Conservation (phyloP, 768 basidiomycete species). For the Phaffia australis region DNA sequence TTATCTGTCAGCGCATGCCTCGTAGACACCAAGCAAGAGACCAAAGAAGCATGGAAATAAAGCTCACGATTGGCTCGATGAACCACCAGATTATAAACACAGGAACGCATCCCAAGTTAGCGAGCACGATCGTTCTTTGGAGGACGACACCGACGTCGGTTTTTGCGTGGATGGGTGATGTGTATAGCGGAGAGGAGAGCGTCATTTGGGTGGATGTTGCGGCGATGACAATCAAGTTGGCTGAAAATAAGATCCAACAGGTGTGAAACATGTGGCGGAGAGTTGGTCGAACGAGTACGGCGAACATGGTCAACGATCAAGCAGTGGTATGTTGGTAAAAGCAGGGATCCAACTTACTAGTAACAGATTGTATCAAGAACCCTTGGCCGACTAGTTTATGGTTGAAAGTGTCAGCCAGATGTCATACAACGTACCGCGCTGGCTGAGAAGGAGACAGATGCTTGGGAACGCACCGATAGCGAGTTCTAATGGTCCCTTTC, state of each 20-base stretch:
- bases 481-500: background rate
- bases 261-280: too few species aligned
- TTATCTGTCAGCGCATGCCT: too few species aligned
- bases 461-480: background rate
- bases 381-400: slow-evolving; percentile 15
- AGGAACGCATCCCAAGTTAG: slow-evolving; percentile 57
- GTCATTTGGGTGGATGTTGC: slow-evolving; percentile 64
- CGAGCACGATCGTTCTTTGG: slow-evolving; percentile 55
- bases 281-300: too few species aligned
- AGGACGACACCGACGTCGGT: slow-evolving; percentile 61
- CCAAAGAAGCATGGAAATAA: background rate
- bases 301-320: too few species aligned
- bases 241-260: background rate
- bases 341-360: background rate
- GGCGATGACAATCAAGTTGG: slow-evolving; percentile 14
- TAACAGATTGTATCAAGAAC: slow-evolving; percentile 10
- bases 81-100: slow-evolving; percentile 55
- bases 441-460: background rate
- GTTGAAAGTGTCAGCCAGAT: slow-evolving; percentile 4
- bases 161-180: slow-evolving; percentile 45
- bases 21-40: background rate
- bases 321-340: too few species aligned
- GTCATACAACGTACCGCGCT: background rate
- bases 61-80: slow-evolving; percentile 52
- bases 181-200: slow-evolving; percentile 65